A percentile compares a stretch with the other conserved stretches of the same genome.
Conservation (phyloP, 176 grass and related monocot genomes). For the Saccharum spontaneum region DNA sequence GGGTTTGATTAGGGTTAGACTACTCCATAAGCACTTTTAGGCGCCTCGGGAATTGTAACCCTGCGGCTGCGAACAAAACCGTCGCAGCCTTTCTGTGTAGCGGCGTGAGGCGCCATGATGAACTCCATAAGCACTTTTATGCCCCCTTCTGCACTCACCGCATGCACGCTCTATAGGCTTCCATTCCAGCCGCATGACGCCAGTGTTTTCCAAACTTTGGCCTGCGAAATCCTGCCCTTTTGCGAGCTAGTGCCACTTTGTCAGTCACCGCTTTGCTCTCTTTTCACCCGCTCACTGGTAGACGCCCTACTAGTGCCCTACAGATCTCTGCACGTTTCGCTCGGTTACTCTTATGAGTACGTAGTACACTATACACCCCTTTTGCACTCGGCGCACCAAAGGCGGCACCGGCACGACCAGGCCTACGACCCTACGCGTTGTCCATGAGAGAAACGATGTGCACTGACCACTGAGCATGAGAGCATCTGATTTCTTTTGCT, state of each 20-base stretch:
- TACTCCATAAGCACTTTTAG: constrained; percentile 13
- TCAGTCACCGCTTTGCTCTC: background rate
- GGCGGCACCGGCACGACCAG: background rate
- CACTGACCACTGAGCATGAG: background rate
- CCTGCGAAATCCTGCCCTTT: background rate
- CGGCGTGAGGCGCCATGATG: constrained; percentile 13
- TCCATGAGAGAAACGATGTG: background rate
- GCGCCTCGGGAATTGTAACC: constrained; percentile 38
- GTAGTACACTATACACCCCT: background rate
- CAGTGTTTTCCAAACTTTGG: constrained; percentile 1
- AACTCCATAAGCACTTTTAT: background rate
- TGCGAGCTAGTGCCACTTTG: constrained; percentile 12
- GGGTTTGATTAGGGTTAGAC: background rate
- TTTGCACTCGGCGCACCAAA: background rate
- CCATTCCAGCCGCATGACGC: background rate
- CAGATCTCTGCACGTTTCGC: constrained; percentile 9
- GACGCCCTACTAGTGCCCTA: background rate
- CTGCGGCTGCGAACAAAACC: constrained; percentile 3
- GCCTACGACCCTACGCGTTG: background rate
- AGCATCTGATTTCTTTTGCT: constrained; percentile 18
- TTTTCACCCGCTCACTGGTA: background rate
- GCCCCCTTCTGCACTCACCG: background rate
- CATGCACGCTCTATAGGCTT: background rate
- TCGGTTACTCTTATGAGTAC: background rate
- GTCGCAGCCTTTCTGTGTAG: constrained; percentile 33